These are phyloP conservation scores for Phaseolus lunatus DNA, from an alignment of 306 rosid genomes.

Conservation along the genomic window DNA sequence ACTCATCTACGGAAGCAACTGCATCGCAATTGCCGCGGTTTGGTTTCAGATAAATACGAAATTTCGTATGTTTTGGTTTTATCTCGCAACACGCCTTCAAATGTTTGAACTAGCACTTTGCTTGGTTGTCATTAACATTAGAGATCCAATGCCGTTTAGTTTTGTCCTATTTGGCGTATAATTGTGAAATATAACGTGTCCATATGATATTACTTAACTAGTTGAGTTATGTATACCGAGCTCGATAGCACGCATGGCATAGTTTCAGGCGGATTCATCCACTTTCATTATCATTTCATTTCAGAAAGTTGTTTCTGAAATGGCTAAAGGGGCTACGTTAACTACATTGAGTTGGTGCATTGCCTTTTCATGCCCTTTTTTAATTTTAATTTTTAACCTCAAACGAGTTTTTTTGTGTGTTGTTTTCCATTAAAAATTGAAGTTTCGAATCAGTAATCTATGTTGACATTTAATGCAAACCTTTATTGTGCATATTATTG, in stretches of 20 bases:
- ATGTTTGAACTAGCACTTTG: constrained; percentile 8
- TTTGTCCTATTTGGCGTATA: constrained; percentile 37
- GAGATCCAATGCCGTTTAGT: constrained; percentile 42
- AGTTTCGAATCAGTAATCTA: neutral
- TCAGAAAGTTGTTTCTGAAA: constrained; percentile 35
- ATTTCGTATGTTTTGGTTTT: constrained; percentile 28
- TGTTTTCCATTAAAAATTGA: neutral
- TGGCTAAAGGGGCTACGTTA: constrained; percentile 35
- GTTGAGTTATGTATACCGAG: neutral
- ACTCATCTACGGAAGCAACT: constrained; percentile 37
- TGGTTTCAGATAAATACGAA: constrained; percentile 23
- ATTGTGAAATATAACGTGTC: constrained; percentile 14
- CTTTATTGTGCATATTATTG: neutral
- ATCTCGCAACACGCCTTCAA: neutral
- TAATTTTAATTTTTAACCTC: neutral
- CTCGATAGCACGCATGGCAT: neutral
- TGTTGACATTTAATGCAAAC: neutral
- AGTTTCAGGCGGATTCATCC: constrained; percentile 13
- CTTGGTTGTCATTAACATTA: constrained; percentile 26
- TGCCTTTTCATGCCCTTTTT: constrained; percentile 8
- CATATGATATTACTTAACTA: neutral
- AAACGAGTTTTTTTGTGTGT: neutral
- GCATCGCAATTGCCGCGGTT: constrained; percentile 33
- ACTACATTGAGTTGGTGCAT: constrained; percentile 47
- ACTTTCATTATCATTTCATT: constrained; percentile 13